Evolutionary conservation across 2,329 filamentous ascomycete species (phyloP), one percentile per base, ranked within the genome.

Genomic region (Calonectria multiphialidica): DNA sequence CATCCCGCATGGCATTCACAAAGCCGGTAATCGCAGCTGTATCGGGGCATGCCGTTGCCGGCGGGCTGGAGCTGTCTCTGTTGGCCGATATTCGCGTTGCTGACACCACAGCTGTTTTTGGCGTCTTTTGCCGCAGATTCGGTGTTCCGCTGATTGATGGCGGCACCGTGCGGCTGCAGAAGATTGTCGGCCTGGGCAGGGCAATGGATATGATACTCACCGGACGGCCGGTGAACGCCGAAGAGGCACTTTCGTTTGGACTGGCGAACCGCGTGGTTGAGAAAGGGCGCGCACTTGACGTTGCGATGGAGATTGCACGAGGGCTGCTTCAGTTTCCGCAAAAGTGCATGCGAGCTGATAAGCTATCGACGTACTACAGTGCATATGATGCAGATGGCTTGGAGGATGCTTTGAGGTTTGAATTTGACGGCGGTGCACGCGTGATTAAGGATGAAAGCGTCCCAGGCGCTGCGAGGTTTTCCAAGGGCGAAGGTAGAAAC

Each of bases 161-260:
- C 16, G 53, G 53, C n/a, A 57, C 53, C 4, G 8, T 57, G 1
- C 53, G 53, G 13, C 21, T 57, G 5, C 53, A 40, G 18, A 57
- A 57, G 53, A 40, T 57, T 18, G 33, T 57, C 18, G 53, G 53
- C n/a, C 13, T 57, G 33, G 53, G 53, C 6, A 21, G 53, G 6
- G 33, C 53, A 9, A 57, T 57, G 53, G 53, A 57, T 57, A 57
- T 57, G 53, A 57, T 57, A 23, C 53, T 57, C 8, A 57, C 53
- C 9, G 53, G 53, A 40, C 53, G 33, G 12, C 21, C 53, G 16
- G 53, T 57, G n/a, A 25, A 12, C n/a, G 53, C 53, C 10, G 33
- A 57, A 23, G 53, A 57, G 33, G 53, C 53, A 9, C 33, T 57
- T 40, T 57, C 53, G 21, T 57, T 57, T 40, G 53, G 53, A 16